A percentile compares a stretch with the other conserved stretches of the same genome.
phyloP scores from a whole-genome alignment of 257 asterid species.

The Voacanga thouarsii region DNA sequence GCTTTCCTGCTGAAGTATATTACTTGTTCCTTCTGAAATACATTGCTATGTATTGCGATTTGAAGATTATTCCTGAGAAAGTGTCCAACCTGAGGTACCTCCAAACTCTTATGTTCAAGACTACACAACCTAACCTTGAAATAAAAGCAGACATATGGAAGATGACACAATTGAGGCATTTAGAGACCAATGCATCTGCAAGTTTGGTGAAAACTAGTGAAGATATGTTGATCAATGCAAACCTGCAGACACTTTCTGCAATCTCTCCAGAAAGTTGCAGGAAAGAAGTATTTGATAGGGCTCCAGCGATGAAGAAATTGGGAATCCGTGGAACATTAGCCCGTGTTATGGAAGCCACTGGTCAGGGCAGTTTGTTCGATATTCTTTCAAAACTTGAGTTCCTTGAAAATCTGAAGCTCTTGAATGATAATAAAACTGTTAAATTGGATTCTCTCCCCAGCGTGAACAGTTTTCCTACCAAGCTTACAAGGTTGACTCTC shows the following conservation, averaged over 20 bases:
- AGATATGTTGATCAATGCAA: slow-evolving; percentile 23
- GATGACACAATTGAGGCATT: neutral
- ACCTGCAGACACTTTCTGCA: slow-evolving; percentile 53
- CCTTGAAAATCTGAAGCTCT: slow-evolving; percentile 46
- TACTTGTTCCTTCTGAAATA: neutral
- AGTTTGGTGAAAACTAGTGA: slow-evolving; percentile 29
- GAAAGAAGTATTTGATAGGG: slow-evolving; percentile 39
- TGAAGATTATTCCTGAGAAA: neutral
- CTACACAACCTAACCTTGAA: neutral
- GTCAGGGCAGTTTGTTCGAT: slow-evolving; percentile 35
- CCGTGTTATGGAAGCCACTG: slow-evolving; percentile 33
- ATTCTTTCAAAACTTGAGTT: slow-evolving; percentile 33
- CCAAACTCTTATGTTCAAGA: neutral
- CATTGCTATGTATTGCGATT: neutral
- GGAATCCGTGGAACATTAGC: slow-evolving; percentile 46
- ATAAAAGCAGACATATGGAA: neutral
- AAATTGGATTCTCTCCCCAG: slow-evolving; percentile 13
- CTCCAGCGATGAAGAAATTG: slow-evolving; percentile 42
- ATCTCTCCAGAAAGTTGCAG: slow-evolving; percentile 65
- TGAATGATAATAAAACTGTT: slow-evolving; percentile 31
- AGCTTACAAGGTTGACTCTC: slow-evolving; percentile 19
- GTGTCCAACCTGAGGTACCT: neutral
- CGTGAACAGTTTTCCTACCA: slow-evolving; percentile 19
- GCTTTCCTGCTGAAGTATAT: neutral
- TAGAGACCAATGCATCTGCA: slow-evolving; percentile 13